Evolutionary conservation across 176 grass and related monocot species (phyloP).

Genomic region (Eragrostis nindensis): DNA sequence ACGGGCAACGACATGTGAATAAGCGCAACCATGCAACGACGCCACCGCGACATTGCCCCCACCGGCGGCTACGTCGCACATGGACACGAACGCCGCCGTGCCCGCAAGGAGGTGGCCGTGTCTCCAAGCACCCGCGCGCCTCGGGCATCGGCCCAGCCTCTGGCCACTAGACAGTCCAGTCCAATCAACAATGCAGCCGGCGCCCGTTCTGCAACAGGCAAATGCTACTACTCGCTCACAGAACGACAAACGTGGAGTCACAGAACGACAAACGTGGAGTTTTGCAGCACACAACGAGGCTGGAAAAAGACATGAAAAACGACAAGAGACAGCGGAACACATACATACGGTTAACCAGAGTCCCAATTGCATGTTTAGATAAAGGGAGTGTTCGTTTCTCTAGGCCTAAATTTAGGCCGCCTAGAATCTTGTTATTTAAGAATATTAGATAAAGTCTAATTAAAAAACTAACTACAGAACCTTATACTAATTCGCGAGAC

Average conservation of each 20-base stretch:
- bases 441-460: too few relatives aligned
- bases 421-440: too few relatives aligned
- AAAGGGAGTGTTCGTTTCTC: too few relatives aligned
- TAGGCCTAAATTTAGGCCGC: too few relatives aligned
- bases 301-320: not conserved
- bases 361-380: constrained; percentile 9
- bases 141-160: not conserved
- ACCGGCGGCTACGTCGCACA: not conserved
- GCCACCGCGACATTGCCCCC: not conserved
- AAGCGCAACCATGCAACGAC: not conserved
- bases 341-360: constrained; percentile 1
- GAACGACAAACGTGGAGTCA: not conserved
- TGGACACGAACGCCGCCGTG: not conserved
- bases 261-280: not conserved
- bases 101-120: not conserved
- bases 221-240: not conserved
- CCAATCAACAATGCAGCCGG: not conserved
- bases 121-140: not conserved
- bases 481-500: too few relatives aligned
- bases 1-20: not conserved
- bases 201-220: not conserved
- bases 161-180: not conserved
- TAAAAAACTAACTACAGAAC: too few relatives aligned
- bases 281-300: not conserved
- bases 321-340: not conserved